Evolutionary conservation across 805 yeast genomes (phyloP).

Genomic region (Yamadazyma scolyti): DNA sequence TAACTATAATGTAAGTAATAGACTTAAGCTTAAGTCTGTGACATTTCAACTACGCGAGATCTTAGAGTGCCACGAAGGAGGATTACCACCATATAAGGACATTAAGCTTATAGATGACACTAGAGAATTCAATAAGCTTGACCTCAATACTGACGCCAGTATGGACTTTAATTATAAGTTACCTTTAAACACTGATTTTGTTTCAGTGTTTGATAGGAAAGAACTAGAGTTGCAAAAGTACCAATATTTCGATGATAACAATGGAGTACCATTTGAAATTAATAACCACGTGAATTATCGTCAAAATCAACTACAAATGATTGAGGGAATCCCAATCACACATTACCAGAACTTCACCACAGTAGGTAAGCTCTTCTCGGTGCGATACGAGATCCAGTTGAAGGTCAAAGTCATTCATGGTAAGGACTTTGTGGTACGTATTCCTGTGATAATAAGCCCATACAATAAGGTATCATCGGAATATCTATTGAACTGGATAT

Average conservation of each 20-base stretch:
- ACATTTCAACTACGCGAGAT: slow-evolving; percentile 50
- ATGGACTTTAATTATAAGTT: slow-evolving; percentile 21
- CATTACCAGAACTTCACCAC: slow-evolving; percentile 51
- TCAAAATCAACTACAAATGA: slow-evolving; percentile 21
- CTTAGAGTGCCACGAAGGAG: slow-evolving; percentile 51
- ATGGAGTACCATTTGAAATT: slow-evolving; percentile 6
- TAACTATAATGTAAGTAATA: slow-evolving; percentile 24
- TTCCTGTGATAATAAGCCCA: slow-evolving; percentile 55
- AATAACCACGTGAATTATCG: slow-evolving; percentile 18
- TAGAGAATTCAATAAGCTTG: slow-evolving; percentile 19
- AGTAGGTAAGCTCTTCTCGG: slow-evolving; percentile 46
- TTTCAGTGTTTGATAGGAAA: slow-evolving; percentile 18
- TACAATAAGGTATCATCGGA: slow-evolving; percentile 46
- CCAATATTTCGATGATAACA: slow-evolving; percentile 3
- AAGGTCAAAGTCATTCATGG: slow-evolving; percentile 48
- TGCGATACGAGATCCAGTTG: slow-evolving; percentile 48
- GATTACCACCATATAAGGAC: slow-evolving; percentile 47
- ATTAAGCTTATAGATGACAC: slow-evolving; percentile 32
- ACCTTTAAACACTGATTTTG: slow-evolving; percentile 35
- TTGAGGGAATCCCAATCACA: slow-evolving; percentile 38
- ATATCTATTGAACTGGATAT: slow-evolving; percentile 50
- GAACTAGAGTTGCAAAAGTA: slow-evolving; percentile 1
- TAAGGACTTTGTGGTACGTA: slow-evolving; percentile 45
- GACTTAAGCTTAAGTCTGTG: slow-evolving; percentile 41
- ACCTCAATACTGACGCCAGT: slow-evolving; percentile 22